These are phyloP conservation scores for Sporothrix mexicana DNA, from an alignment of 2,329 filamentous ascomycete genomes.

Conservation along the genomic window DNA sequence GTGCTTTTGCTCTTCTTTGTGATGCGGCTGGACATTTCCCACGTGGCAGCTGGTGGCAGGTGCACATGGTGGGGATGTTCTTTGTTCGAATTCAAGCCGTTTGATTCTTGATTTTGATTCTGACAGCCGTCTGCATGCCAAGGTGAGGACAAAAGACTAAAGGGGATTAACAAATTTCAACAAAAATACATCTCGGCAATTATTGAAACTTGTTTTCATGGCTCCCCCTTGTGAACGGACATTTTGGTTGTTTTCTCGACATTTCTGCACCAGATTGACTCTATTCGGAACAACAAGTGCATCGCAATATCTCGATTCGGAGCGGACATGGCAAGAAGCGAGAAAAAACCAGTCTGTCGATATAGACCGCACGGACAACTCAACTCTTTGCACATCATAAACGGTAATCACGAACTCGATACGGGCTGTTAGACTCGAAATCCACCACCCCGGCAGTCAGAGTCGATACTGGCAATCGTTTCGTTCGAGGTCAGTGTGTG, in stretches of 20 bases:
- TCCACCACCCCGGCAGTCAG: slow-evolving; percentile 4
- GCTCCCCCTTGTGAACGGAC: not conserved
- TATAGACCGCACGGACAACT: not conserved
- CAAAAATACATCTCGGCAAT: not conserved
- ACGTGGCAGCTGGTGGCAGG: slow-evolving; percentile 18
- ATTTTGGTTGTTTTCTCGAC: not conserved
- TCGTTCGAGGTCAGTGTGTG: not conserved
- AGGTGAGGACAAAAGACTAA: not conserved
- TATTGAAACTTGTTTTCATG: not conserved
- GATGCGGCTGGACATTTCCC: not conserved
- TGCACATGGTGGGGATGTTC: not conserved
- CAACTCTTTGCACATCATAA: not conserved
- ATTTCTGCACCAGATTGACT: not conserved
- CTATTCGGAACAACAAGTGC: slow-evolving; percentile 5
- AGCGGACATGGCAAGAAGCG: not conserved
- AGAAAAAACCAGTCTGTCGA: not conserved
- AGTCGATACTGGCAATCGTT: not conserved
- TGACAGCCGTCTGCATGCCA: not conserved
- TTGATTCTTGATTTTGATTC: not conserved
- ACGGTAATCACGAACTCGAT: too few species aligned
- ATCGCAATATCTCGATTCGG: not conserved
- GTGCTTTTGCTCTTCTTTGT: not conserved
- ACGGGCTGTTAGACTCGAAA: not conserved
- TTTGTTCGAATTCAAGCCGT: not conserved
- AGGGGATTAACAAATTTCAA: not conserved